Conservation (phyloP, 208 protist genomes). For the Acanthamoeba lugdunensis region DNA sequence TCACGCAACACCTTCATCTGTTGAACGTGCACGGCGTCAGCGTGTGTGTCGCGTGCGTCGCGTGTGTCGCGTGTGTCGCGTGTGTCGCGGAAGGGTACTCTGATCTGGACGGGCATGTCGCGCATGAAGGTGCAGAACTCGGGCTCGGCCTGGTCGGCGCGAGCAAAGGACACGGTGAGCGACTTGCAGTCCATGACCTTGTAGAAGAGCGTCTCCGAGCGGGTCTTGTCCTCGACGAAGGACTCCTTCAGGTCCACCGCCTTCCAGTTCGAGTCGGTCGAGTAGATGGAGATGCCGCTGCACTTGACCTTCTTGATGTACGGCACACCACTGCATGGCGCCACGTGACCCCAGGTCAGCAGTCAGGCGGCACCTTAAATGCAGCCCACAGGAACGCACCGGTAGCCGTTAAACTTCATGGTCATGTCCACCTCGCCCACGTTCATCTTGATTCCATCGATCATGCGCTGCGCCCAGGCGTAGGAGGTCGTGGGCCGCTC, state of each 20-base stretch:
- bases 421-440: constrained; percentile 64
- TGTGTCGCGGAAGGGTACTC: neutral
- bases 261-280: constrained; percentile 57
- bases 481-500: constrained; percentile 32
- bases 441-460: constrained; percentile 69
- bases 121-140: constrained; percentile 69
- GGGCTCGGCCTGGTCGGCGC: neutral
- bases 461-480: constrained; percentile 22
- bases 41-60: neutral
- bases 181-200: constrained; percentile 47
- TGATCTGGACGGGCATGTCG: constrained; percentile 40
- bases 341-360: no score
- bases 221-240: constrained; percentile 56
- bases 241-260: constrained; percentile 63
- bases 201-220: constrained; percentile 55
- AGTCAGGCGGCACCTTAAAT: no score
- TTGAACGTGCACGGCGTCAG: neutral
- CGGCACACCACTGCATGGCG: constrained; percentile 15
- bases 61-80: neutral
- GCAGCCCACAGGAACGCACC: no score
- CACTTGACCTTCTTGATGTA: constrained; percentile 52
- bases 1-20: constrained; percentile 66
- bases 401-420: constrained; percentile 55
- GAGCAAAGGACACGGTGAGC: constrained; percentile 54
- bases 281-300: constrained; percentile 39